Evolutionary conservation across 2,329 filamentous ascomycete genomes (phyloP), one percentile per base, ranked within the genome.

Genomic region (Penicillium sp.): DNA sequence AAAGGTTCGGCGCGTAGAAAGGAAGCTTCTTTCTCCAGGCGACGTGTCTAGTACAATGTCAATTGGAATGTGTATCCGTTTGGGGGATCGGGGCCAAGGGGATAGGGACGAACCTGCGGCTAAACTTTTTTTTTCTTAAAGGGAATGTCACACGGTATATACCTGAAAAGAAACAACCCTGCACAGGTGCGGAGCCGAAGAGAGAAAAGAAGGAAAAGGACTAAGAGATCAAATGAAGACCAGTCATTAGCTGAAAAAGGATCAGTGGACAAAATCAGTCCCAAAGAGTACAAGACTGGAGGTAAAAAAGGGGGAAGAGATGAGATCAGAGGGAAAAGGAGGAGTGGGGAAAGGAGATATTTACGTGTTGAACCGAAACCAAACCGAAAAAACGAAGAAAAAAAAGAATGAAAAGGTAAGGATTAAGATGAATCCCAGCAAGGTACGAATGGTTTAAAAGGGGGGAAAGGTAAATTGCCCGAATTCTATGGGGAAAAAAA

Each of bases 1-100:
- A 56, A 52, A 55, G 47, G 29, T 53, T 33, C 29, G 42, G 43
- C 19, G 46, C 43, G 29, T 29, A 49, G 45, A 62, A 66, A 65
- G 60, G 61, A 61, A 62, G 58, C 43, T 58, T 33, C 58, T 39
- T 39, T 39, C 39, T 59, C 37, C 47, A 48, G 61, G 62, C 65
- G 67, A 71, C 65, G 69, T 71, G 70, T 70, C 69, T 71, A 66
- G 58, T 66, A 55, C 49, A 58, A 58, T 57, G 65, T 71, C 63
- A 70, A 72, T 71, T 69, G 69, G 68, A 73, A 69, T 72, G 67
- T 69, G 61, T 61, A 67, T 64, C 57, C 31, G 57, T 50, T 45
- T 55, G 55, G 55, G 59, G 59, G 54, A 55, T 56, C 54, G 50
- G 46, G 44, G 43, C 48, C 51, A 56, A 50, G 60, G 49, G 58